Conservation (phyloP, 108 stramenopile species). For the Cyclotella sp. region DNA sequence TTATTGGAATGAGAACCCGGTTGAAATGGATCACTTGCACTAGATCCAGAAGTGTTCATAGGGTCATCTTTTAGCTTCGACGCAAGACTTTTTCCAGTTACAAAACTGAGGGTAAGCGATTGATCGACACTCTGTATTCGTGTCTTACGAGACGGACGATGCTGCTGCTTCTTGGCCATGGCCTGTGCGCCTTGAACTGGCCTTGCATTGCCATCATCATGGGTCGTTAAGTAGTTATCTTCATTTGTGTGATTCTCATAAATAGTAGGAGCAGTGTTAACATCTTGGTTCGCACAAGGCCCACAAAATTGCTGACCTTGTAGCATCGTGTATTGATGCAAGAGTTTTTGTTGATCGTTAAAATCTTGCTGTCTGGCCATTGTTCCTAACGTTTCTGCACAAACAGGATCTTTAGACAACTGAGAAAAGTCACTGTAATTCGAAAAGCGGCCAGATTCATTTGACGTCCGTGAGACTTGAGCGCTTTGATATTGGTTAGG, state of each 20-base stretch:
- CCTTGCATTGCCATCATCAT: background rate
- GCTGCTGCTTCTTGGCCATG: background rate
- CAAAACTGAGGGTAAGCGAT: conserved; percentile 23
- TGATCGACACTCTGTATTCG: conserved; percentile 1
- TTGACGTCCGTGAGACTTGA: background rate
- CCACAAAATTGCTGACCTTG: background rate
- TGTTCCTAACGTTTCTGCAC: conserved; percentile 10
- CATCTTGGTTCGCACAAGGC: background rate
- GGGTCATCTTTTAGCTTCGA: conserved; percentile 13
- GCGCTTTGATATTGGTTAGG: too few species aligned
- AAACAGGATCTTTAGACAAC: conserved; percentile 9
- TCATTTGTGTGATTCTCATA: background rate
- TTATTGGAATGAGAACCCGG: background rate
- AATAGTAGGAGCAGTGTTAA: background rate
- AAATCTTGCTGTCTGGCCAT: conserved; percentile 15
- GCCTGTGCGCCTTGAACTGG: background rate
- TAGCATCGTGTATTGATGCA: background rate
- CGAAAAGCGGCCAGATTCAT: background rate
- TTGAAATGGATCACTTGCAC: background rate
- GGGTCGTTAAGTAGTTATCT: background rate
- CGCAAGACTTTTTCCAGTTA: conserved; percentile 25
- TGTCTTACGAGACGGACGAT: conserved; percentile 5
- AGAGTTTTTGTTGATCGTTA: conserved; percentile 10
- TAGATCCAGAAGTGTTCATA: background rate
- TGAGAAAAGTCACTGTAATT: conserved; percentile 2